A percentile compares a stretch with the other conserved stretches of the same genome.
Conservation (phyloP, 805 yeast species). For the Zygosaccharomyces bailii region DNA sequence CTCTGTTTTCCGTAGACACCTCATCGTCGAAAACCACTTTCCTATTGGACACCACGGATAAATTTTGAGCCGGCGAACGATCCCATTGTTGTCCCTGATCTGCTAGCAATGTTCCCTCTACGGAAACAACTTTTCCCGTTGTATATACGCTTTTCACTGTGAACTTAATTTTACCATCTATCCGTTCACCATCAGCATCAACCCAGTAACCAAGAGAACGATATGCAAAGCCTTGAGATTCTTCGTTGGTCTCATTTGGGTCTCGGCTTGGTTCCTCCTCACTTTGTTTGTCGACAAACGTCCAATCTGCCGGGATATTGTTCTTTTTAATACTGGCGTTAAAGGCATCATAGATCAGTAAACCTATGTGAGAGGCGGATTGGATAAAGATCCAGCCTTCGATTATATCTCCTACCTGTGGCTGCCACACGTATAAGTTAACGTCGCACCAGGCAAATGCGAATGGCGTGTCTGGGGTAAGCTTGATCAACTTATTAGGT, state of each 20-base stretch:
- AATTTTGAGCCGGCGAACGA: slow-evolving; percentile 47
- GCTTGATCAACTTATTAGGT: slow-evolving; percentile 51
- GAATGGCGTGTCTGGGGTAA: slow-evolving; percentile 80
- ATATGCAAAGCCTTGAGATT: slow-evolving; percentile 26
- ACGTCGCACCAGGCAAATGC: slow-evolving; percentile 83
- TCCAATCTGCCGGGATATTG: slow-evolving; percentile 84
- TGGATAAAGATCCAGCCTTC: slow-evolving; percentile 91
- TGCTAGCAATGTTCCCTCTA: slow-evolving; percentile 76
- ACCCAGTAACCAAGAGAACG: slow-evolving; percentile 83
- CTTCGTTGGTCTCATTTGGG: slow-evolving; percentile 13
- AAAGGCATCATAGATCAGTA: slow-evolving; percentile 87
- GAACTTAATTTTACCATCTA: slow-evolving; percentile 81
- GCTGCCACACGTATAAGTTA: slow-evolving; percentile 85
- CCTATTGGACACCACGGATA: slow-evolving; percentile 48
- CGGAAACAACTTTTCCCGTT: slow-evolving; percentile 76
- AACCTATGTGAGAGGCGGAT: slow-evolving; percentile 91
- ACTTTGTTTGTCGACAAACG: slow-evolving; percentile 72
- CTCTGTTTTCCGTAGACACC: slow-evolving; percentile 36
- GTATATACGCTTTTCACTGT: slow-evolving; percentile 67
- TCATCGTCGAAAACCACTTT: slow-evolving; percentile 52
- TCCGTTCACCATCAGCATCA: slow-evolving; percentile 65
- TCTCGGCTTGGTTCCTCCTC: slow-evolving; percentile 40
- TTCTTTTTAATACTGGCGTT: slow-evolving; percentile 87
- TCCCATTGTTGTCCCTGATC: slow-evolving; percentile 23
- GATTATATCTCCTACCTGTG: slow-evolving; percentile 77